Conservation (phyloP, 2,329 filamentous ascomycete genomes). For the Aspergillus alliaceus region DNA sequence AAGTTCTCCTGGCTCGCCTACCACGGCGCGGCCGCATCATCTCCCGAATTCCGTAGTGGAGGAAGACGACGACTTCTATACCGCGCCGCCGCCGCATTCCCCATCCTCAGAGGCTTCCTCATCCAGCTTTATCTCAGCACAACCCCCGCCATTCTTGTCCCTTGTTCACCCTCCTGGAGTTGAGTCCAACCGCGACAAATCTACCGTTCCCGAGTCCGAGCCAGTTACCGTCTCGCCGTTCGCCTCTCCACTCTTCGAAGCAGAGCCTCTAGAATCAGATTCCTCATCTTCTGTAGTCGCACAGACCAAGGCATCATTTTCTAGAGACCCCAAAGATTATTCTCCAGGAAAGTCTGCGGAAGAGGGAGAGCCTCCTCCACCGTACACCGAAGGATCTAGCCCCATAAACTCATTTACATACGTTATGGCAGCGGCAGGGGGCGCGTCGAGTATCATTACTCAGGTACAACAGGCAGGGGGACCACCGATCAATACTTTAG, state of each 20-base stretch:
- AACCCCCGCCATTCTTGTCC: slow-evolving; percentile 64
- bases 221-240: slow-evolving; percentile 51
- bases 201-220: slow-evolving; percentile 48
- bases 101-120: slow-evolving; percentile 43
- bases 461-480: slow-evolving; percentile 91
- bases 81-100: slow-evolving; percentile 39
- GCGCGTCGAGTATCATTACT: slow-evolving; percentile 97
- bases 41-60: slow-evolving; percentile 41
- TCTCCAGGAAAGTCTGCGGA: slow-evolving; percentile 69
- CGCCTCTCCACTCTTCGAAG: slow-evolving; percentile 52
- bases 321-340: slow-evolving; percentile 76
- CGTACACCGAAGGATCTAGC: slow-evolving; percentile 91
- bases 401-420: slow-evolving; percentile 91
- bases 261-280: slow-evolving; percentile 48
- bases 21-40: slow-evolving; percentile 45
- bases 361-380: slow-evolving; percentile 91
- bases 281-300: slow-evolving; percentile 55
- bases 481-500: slow-evolving; percentile 83
- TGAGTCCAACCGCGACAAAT: slow-evolving; percentile 40
- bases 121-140: slow-evolving; percentile 53
- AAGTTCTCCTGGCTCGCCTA: slow-evolving; percentile 37
- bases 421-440: slow-evolving; percentile 96
- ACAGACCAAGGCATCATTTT: slow-evolving; percentile 82
- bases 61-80: slow-evolving; percentile 41
- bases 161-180: slow-evolving; percentile 56